Conservation (phyloP, 2,329 filamentous ascomycete genomes). For the Cucurbitaria berberidis region DNA sequence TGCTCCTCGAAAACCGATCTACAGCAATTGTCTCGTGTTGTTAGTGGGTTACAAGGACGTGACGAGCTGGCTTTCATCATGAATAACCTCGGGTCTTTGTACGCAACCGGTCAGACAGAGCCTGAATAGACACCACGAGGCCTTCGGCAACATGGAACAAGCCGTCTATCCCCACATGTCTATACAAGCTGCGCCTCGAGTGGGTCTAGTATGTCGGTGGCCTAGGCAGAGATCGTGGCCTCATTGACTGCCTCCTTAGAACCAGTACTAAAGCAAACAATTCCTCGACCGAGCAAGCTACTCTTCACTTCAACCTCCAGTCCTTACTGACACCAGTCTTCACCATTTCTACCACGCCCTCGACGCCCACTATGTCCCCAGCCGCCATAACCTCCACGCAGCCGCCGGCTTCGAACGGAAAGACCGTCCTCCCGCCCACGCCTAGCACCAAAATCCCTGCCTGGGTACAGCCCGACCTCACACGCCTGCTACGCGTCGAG, state of each 20-base stretch:
- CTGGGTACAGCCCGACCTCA: constrained; percentile 49
- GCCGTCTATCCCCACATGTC: constrained; percentile 11
- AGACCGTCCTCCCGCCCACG: constrained; percentile 22
- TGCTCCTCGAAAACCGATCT: neutral
- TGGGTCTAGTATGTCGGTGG: constrained; percentile 12
- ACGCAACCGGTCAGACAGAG: constrained; percentile 1
- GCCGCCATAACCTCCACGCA: constrained; percentile 29
- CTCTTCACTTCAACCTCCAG: neutral
- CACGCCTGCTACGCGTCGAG: constrained; percentile 47
- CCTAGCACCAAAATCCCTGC: constrained; percentile 32
- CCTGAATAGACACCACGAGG: constrained; percentile 5
- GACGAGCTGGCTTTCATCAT: neutral
- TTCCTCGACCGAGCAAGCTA: neutral
- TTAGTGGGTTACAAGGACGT: constrained; percentile 9
- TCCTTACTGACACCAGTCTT: neutral
- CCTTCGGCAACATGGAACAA: constrained; percentile 23
- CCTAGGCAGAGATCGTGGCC: constrained; percentile 2
- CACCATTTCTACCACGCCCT: neutral
- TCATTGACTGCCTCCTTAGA: neutral
- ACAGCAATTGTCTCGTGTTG: neutral
- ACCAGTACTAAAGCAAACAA: constrained; percentile 19
- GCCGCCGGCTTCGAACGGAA: constrained; percentile 27
- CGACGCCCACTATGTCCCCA: constrained; percentile 34
- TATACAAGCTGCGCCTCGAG: constrained; percentile 5
- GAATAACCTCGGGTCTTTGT: constrained; percentile 10